Evolutionary conservation across 768 basidiomycete genomes (phyloP).

Genomic region (Boletus pseudo-olivaceus): DNA sequence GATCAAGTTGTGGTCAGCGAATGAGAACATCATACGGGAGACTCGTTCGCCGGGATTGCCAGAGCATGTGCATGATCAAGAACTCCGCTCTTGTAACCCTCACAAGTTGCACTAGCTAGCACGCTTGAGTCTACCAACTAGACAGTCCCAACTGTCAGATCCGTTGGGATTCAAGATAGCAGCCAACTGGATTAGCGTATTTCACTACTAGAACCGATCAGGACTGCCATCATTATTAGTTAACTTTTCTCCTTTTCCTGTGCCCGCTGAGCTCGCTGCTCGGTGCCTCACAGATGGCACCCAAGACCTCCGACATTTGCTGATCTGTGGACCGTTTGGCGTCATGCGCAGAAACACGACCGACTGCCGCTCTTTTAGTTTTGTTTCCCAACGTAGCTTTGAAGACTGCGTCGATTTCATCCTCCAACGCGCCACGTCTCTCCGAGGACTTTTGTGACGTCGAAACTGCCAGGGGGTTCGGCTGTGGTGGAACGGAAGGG

Average conservation of each 20-base stretch:
- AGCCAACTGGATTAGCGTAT: neutral
- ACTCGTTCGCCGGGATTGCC: neutral
- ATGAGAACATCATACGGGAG: constrained; percentile 3
- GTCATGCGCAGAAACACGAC: constrained; percentile 7
- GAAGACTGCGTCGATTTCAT: constrained; percentile 80
- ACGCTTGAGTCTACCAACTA: too few species aligned
- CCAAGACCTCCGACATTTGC: constrained; percentile 48
- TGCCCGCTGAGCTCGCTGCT: constrained; percentile 40
- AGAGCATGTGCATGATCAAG: too few species aligned
- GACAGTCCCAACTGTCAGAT: too few species aligned
- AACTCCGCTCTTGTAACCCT: neutral
- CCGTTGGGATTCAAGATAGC: neutral
- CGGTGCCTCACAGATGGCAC: constrained; percentile 59
- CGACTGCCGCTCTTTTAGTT: constrained; percentile 52
- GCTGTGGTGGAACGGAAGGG: constrained; percentile 1
- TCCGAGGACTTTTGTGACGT: constrained; percentile 39
- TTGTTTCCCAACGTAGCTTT: constrained; percentile 53
- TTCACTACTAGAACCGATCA: neutral
- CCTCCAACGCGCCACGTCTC: constrained; percentile 42
- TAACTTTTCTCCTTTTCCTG: constrained; percentile 32
- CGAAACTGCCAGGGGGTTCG: neutral
- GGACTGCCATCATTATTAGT: neutral
- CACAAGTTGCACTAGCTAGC: neutral
- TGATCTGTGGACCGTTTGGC: constrained; percentile 27
- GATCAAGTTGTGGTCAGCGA: constrained; percentile 1